A percentile compares a stretch with the other conserved stretches of the same genome.
These are phyloP conservation scores for Hippophae tibetana DNA, from an alignment of 306 rosid species.

Conservation along the genomic window DNA sequence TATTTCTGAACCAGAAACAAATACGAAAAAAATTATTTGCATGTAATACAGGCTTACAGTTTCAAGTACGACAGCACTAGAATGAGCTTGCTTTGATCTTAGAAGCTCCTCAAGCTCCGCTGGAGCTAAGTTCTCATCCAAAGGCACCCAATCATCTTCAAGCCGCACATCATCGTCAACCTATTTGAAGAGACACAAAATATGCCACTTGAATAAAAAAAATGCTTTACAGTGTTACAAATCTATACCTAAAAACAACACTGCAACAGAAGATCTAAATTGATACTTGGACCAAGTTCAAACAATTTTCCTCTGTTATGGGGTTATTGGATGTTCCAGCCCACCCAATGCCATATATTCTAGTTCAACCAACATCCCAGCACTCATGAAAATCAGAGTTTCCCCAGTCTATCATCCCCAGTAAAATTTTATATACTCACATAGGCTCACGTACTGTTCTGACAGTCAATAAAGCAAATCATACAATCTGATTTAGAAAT, in stretches of 20 bases:
- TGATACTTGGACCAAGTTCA: not conserved
- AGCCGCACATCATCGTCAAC: conserved; percentile 76
- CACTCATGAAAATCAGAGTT: no score
- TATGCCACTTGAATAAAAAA: conserved; percentile 12
- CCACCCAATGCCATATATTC: no score
- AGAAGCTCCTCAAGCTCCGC: conserved; percentile 78
- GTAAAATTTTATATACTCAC: no score
- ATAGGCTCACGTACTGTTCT: no score
- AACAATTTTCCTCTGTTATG: not conserved
- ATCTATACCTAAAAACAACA: not conserved
- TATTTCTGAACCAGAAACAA: not conserved
- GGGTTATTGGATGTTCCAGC: no score
- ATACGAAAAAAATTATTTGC: conserved; percentile 1
- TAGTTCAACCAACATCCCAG: no score
- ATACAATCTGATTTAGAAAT: no score
- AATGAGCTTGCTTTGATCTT: conserved; percentile 74
- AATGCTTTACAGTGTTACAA: conserved; percentile 8
- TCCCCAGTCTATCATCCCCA: no score
- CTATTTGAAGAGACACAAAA: conserved; percentile 31
- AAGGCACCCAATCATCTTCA: conserved; percentile 97
- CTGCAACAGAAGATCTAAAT: not conserved
- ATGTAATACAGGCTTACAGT: conserved; percentile 50
- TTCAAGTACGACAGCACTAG: conserved; percentile 95
- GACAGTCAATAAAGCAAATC: no score
- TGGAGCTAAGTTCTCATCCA: conserved; percentile 77